phyloP scores from a whole-genome alignment of 805 yeast species.

The Saccharomycopsis capsularis region DNA sequence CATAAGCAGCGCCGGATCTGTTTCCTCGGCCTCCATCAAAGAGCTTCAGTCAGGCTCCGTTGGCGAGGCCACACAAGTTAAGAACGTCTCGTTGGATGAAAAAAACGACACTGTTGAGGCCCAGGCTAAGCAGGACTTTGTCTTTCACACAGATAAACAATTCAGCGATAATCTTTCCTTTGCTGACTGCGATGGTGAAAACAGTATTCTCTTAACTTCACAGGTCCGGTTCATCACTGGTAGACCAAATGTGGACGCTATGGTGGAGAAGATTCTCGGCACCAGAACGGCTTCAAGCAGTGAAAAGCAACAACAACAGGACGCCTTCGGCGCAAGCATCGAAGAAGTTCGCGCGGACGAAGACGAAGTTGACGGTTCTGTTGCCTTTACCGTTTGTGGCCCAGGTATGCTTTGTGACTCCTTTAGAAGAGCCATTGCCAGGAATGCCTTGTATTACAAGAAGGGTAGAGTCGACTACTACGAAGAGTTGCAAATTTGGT shows the following conservation, averaged over 20 bases:
- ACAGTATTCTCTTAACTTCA: not conserved
- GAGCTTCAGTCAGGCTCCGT: not conserved
- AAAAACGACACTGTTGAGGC: too few species aligned
- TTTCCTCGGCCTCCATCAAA: not conserved
- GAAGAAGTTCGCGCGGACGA: too few species aligned
- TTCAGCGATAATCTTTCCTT: too few species aligned
- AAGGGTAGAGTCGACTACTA: conserved; percentile 17
- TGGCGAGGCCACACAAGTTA: not conserved
- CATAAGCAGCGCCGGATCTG: not conserved
- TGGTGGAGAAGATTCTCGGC: not conserved
- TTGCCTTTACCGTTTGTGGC: conserved; percentile 14
- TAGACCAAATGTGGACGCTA: not conserved
- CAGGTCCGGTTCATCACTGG: not conserved
- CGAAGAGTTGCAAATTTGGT: conserved; percentile 19
- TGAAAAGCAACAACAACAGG: too few species aligned
- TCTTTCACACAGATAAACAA: too few species aligned
- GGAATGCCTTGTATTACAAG: not conserved
- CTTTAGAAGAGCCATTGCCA: conserved; percentile 6
- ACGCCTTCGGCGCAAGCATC: conserved; percentile 33
- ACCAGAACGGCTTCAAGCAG: too few species aligned
- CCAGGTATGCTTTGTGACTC: conserved; percentile 12
- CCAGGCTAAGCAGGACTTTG: too few species aligned
- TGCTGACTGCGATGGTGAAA: not conserved
- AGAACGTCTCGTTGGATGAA: too few species aligned
- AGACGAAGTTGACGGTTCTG: not conserved